A percentile compares a stretch with the other conserved stretches of the same genome.
These are phyloP conservation scores for Porodaedalea pini DNA, from an alignment of 1,284 basidiomycete species.

Conservation along the genomic window DNA sequence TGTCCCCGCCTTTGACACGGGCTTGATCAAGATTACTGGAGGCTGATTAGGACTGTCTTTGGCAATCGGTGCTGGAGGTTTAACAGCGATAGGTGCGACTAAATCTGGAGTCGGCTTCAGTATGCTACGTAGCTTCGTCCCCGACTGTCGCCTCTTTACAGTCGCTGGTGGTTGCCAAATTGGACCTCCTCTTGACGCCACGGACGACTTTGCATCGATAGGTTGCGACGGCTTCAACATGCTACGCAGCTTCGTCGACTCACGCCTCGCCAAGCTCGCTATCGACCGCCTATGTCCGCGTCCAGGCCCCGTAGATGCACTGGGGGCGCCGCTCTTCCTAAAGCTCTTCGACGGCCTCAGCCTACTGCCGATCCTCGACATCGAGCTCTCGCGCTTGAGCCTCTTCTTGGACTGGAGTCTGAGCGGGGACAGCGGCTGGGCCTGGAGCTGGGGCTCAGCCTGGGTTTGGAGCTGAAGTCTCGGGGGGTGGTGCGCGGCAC, in stretches of 20 bases:
- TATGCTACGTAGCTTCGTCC: neutral
- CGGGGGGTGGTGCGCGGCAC: too few species aligned
- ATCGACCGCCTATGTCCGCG: neutral
- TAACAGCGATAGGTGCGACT: too few species aligned
- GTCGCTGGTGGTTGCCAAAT: neutral
- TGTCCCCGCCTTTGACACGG: too few species aligned
- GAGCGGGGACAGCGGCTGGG: neutral
- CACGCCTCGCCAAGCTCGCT: neutral
- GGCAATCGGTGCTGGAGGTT: neutral
- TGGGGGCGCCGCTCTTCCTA: too few species aligned
- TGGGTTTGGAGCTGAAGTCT: too few species aligned
- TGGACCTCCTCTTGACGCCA: neutral
- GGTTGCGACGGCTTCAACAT: neutral
- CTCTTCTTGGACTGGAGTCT: neutral
- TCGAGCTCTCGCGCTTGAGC: neutral
- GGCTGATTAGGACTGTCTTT: neutral
- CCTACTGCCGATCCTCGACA: neutral
- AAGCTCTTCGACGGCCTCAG: neutral
- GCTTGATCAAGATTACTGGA: too few species aligned
- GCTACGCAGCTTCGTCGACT: neutral
- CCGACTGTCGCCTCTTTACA: neutral
- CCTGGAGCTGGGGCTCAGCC: neutral
- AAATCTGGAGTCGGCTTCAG: neutral
- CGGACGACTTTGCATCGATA: too few species aligned
- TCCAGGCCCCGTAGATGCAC: too few species aligned